Evolutionary conservation across 2,329 filamentous ascomycete genomes (phyloP), one percentile per base, ranked within the genome.

Genomic region (Eutypa lata): DNA sequence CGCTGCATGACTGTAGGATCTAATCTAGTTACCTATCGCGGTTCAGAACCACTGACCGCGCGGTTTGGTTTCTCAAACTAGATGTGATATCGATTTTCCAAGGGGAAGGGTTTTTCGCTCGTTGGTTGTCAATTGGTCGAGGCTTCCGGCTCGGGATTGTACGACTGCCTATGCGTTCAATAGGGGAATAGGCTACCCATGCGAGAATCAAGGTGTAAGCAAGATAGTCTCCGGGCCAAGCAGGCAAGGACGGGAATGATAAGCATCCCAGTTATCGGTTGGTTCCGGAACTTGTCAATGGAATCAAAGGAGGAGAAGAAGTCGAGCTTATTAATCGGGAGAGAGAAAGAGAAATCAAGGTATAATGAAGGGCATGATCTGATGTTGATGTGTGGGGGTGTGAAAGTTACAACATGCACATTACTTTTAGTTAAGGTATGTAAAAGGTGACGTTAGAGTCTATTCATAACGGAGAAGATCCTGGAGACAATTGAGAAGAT

Each of bases 1-100:
- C 75, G 74, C 69, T 76, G 73, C 75, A 77, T 76, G 61, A 61
- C 65, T 60, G 60, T 50, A 53, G 53, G 47, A 19, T 16, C 19
- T 43, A 21, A 43, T 19, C 18, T 43, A 21, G 22, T 24, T 19
- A 19, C 19, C 22, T 18, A 2, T 45, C 42, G 21, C 22, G 13
- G 13, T 8, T 26, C 16, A 11, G 14, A 45, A 7, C 3, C 42
- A 5, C 13, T 7, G 42, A n/a, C 42, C n/a, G n/a, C 19, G 42
- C 42, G 13, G 21, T 16, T 45, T 7, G 42, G 22, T 28, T 45
- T 24, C 4, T 18, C 42, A 18, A n/a, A 45, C 42, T 28, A 45
- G 11, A n/a, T 26, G 21, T 19, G 22, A 45, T 16, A 38, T 45
- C 22, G 13, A 26, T 7, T 7, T 28, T 24, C 13, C 19, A 43